Evolutionary conservation across 2,329 filamentous ascomycete species (phyloP).

Genomic region (Dactylellina cionopaga): DNA sequence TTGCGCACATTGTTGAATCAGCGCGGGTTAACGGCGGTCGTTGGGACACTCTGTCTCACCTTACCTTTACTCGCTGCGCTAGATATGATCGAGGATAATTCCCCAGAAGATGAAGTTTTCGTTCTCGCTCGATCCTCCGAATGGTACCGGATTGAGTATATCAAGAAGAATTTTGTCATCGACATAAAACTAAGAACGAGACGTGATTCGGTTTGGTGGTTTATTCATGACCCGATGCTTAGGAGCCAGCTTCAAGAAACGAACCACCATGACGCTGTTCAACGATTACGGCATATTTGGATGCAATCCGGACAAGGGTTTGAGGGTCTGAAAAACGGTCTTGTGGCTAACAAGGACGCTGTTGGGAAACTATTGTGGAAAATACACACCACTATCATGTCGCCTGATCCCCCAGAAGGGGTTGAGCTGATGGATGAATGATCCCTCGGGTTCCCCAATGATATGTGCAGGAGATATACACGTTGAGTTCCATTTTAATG

Average conservation of each 20-base stretch:
- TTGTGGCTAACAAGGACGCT: slow-evolving; percentile 56
- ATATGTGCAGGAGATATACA: not conserved
- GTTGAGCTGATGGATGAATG: slow-evolving; percentile 14
- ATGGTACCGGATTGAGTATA: slow-evolving; percentile 69
- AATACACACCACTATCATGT: slow-evolving; percentile 55
- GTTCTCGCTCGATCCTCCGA: slow-evolving; percentile 68
- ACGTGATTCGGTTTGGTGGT: slow-evolving; percentile 66
- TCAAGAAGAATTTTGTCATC: slow-evolving; percentile 63
- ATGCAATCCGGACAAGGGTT: slow-evolving; percentile 56
- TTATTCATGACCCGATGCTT: slow-evolving; percentile 60
- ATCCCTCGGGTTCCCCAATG: slow-evolving; percentile 11
- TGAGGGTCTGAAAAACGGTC: slow-evolving; percentile 57
- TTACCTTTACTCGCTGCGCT: slow-evolving; percentile 73
- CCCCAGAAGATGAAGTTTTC: slow-evolving; percentile 66
- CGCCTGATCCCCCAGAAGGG: slow-evolving; percentile 11
- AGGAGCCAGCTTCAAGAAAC: slow-evolving; percentile 49
- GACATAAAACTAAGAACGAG: slow-evolving; percentile 67
- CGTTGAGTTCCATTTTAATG: not conserved
- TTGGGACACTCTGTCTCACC: slow-evolving; percentile 69
- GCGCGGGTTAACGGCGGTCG: slow-evolving; percentile 66
- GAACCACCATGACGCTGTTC: slow-evolving; percentile 51
- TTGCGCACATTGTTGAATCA: slow-evolving; percentile 70
- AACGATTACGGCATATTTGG: slow-evolving; percentile 54
- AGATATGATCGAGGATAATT: slow-evolving; percentile 69
- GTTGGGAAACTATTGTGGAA: slow-evolving; percentile 56